Conservation (phyloP, 2,329 filamentous ascomycete species). For the Hirsutella minnesotensis region DNA sequence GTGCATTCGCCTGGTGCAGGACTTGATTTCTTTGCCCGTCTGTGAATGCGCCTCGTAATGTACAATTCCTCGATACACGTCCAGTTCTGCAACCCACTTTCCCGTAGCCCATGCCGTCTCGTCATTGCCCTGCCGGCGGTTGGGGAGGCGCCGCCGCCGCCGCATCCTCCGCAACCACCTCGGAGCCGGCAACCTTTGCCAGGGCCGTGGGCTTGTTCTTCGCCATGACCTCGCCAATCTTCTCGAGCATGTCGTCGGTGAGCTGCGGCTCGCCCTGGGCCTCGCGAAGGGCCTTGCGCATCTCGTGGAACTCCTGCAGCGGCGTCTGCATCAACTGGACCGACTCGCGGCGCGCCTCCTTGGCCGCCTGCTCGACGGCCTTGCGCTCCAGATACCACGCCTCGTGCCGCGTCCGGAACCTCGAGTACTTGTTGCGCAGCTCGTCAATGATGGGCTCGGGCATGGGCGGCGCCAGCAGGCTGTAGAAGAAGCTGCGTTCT, state of each 20-base stretch:
- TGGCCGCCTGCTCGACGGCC: conserved; percentile 41
- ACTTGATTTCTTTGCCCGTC: too few species aligned
- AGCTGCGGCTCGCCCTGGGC: conserved; percentile 43
- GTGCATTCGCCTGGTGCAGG: too few species aligned
- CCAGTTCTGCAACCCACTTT: neutral
- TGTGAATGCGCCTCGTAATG: neutral
- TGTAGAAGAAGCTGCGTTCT: conserved; percentile 64
- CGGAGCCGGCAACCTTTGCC: neutral
- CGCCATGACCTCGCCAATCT: conserved; percentile 50
- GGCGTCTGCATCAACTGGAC: conserved; percentile 37
- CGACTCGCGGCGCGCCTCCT: conserved; percentile 21
- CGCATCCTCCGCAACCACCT: neutral
- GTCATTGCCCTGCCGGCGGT: neutral
- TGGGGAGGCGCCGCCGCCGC: neutral
- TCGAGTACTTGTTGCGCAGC: conserved; percentile 70
- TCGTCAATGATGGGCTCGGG: conserved; percentile 71
- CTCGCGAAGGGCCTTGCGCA: conserved; percentile 37
- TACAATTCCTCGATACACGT: neutral
- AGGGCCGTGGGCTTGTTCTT: conserved; percentile 30
- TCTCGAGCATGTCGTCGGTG: conserved; percentile 46
- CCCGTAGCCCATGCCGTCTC: neutral
- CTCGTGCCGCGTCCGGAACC: conserved; percentile 72
- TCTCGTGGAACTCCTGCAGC: conserved; percentile 46
- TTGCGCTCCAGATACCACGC: conserved; percentile 57
- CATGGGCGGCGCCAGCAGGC: conserved; percentile 65